Evolutionary conservation across 805 yeast genomes (phyloP).

Genomic region (Saccharomycopsis sp.): DNA sequence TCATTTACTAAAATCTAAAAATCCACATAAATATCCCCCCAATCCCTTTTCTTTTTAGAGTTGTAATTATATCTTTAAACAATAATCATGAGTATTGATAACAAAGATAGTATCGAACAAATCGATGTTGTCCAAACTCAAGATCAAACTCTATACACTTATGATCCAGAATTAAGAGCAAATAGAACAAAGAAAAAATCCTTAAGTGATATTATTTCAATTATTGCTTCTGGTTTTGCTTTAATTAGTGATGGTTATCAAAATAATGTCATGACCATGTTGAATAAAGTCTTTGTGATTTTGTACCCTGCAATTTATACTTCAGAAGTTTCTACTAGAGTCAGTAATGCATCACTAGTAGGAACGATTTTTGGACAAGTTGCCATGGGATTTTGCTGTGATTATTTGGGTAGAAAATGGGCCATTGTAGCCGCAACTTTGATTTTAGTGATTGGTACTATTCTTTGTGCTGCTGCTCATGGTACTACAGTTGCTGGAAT

Average conservation of each 20-base stretch:
- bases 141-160: background rate
- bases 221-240: conserved; percentile 64
- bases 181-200: conserved; percentile 24
- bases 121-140: background rate
- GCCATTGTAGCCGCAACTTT: conserved; percentile 58
- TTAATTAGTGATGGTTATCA: conserved; percentile 72
- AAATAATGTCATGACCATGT: conserved; percentile 63
- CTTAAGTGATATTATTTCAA: conserved; percentile 31
- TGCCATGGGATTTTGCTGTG: conserved; percentile 52
- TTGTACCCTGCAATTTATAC: conserved; percentile 35
- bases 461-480: conserved; percentile 61
- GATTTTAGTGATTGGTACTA: conserved; percentile 52
- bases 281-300: conserved; percentile 43
- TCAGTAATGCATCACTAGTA: conserved; percentile 57
- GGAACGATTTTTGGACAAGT: conserved; percentile 68
- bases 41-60: too few species aligned
- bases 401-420: conserved; percentile 57
- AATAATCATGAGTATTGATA: background rate
- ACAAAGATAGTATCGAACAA: background rate
- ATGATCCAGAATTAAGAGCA: conserved; percentile 20
- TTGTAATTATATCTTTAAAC: too few species aligned
- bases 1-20: too few species aligned
- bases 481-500: conserved; percentile 48
- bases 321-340: conserved; percentile 43
- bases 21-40: too few species aligned